A percentile compares a stretch with the other conserved stretches of the same genome.
phyloP scores from a whole-genome alignment of 768 basidiomycete genomes.

The Amanita subjunquillea region DNA sequence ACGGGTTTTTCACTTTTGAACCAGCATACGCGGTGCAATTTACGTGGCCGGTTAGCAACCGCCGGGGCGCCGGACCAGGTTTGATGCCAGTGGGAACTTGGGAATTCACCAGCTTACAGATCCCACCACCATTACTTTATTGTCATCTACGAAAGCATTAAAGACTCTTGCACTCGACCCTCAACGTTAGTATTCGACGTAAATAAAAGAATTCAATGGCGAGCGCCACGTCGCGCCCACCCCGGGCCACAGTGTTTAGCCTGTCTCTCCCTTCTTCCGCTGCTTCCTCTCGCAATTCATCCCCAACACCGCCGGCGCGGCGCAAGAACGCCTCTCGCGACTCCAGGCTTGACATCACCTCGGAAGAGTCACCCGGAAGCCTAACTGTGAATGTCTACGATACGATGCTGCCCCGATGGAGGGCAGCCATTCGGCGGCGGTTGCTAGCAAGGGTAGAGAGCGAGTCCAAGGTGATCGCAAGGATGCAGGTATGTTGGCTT shows the following conservation, averaged over 20 bases:
- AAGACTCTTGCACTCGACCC: not conserved
- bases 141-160: not conserved
- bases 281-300: conserved; percentile 3
- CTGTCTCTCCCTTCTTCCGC: conserved; percentile 4
- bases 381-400: conserved; percentile 48
- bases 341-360: not conserved
- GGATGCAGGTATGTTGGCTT: conserved; percentile 45
- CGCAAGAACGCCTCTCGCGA: not conserved
- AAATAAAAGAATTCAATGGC: not conserved
- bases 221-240: not conserved
- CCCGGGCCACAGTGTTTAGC: not conserved
- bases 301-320: not conserved
- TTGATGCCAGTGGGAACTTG: too few species aligned
- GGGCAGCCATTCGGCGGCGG: conserved; percentile 43
- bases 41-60: too few species aligned
- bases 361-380: conserved; percentile 14
- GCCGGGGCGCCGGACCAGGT: too few species aligned
- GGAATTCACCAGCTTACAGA: not conserved
- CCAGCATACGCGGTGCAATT: too few species aligned
- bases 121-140: not conserved
- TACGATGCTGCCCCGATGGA: conserved; percentile 52
- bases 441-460: conserved; percentile 42
- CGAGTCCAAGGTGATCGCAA: conserved; percentile 54
- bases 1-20: too few species aligned
- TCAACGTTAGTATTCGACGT: not conserved